A percentile compares a stretch with the other conserved stretches of the same genome.
phyloP scores from a whole-genome alignment of 768 basidiomycete species.

The Mycena crocata region DNA sequence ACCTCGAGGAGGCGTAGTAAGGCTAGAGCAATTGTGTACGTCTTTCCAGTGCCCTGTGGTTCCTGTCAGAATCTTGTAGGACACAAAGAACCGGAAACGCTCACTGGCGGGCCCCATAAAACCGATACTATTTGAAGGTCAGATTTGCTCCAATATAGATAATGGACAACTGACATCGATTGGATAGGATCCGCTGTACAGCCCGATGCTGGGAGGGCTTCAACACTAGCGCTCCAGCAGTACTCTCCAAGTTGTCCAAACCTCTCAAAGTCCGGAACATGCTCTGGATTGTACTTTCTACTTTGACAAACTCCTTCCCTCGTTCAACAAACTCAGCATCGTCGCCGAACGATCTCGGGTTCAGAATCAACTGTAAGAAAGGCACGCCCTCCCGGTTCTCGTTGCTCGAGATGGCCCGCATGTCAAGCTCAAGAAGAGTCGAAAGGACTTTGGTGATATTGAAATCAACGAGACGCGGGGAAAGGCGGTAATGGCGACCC shows the following conservation, averaged over 20 bases:
- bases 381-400: slow-evolving; percentile 43
- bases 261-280: slow-evolving; percentile 52
- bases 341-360: slow-evolving; percentile 54
- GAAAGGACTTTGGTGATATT: slow-evolving; percentile 61
- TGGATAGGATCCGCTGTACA: slow-evolving; percentile 54
- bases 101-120: slow-evolving; percentile 64
- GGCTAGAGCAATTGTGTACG: slow-evolving; percentile 61
- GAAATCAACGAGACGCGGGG: slow-evolving; percentile 64
- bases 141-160: not conserved
- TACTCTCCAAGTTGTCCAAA: slow-evolving; percentile 42
- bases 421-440: slow-evolving; percentile 59
- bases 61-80: not conserved
- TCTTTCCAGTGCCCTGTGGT: slow-evolving; percentile 61
- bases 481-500: slow-evolving; percentile 56
- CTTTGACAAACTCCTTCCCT: slow-evolving; percentile 45
- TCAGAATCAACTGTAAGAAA: slow-evolving; percentile 57
- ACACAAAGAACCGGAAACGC: slow-evolving; percentile 12
- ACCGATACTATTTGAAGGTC: slow-evolving; percentile 47
- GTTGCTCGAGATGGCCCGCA: slow-evolving; percentile 42
- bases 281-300: slow-evolving; percentile 52
- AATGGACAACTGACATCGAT: slow-evolving; percentile 38
- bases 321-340: slow-evolving; percentile 30
- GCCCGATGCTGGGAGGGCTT: slow-evolving; percentile 62
- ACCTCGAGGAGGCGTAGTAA: slow-evolving; percentile 59
- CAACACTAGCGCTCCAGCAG: slow-evolving; percentile 54